Evolutionary conservation across 2,329 filamentous ascomycete genomes (phyloP).

Genomic region (Fusarium euwallaceae): DNA sequence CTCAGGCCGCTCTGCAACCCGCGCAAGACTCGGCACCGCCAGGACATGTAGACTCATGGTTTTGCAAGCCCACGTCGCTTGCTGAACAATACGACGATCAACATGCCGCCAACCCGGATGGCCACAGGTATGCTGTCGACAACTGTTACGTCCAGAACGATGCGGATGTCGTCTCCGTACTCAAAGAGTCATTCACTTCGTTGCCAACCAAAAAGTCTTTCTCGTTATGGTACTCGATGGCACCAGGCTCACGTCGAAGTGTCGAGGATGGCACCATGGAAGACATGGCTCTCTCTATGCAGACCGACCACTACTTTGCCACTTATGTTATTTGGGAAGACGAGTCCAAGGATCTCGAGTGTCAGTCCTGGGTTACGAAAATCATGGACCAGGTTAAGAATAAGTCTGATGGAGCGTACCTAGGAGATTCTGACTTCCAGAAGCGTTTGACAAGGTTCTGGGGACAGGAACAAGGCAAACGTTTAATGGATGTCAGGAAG

Average conservation of each 20-base stretch:
- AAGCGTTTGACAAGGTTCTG: slow-evolving; percentile 62
- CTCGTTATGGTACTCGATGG: slow-evolving; percentile 65
- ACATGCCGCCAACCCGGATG: slow-evolving; percentile 60
- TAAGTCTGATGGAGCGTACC: slow-evolving; percentile 62
- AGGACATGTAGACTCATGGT: slow-evolving; percentile 53
- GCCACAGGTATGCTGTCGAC: slow-evolving; percentile 63
- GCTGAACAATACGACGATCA: slow-evolving; percentile 58
- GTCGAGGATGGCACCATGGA: slow-evolving; percentile 44
- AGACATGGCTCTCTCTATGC: slow-evolving; percentile 68
- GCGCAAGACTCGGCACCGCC: slow-evolving; percentile 54
- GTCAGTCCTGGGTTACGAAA: slow-evolving; percentile 58
- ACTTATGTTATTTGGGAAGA: slow-evolving; percentile 65
- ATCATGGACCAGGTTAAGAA: slow-evolving; percentile 56
- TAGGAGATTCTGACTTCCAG: slow-evolving; percentile 68
- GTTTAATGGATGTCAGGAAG: slow-evolving; percentile 57
- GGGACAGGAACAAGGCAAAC: slow-evolving; percentile 56
- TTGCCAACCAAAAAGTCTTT: slow-evolving; percentile 61
- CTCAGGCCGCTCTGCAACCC: slow-evolving; percentile 50
- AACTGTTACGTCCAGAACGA: slow-evolving; percentile 65
- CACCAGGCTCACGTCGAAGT: slow-evolving; percentile 55
- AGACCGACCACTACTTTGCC: slow-evolving; percentile 69
- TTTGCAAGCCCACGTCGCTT: slow-evolving; percentile 57
- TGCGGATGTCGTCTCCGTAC: slow-evolving; percentile 57
- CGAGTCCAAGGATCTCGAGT: slow-evolving; percentile 58
- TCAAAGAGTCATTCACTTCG: slow-evolving; percentile 62